Percentiles rank a stretch among this genome's conserved stretches.
Conservation (phyloP, 192 early-diverging fungal species). For the Pilobolus umbonatus region DNA sequence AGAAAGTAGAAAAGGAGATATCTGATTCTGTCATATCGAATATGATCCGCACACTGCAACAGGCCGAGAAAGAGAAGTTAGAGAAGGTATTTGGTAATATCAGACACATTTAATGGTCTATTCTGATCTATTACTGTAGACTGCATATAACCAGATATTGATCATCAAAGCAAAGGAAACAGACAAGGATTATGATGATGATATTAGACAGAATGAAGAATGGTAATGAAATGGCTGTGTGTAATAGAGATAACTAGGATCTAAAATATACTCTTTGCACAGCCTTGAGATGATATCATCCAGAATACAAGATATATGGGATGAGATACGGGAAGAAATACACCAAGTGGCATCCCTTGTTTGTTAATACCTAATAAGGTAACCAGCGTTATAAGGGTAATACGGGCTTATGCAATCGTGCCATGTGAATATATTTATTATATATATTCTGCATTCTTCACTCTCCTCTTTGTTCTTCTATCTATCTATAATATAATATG, state of each 20-base stretch:
- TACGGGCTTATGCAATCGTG: too few relatives aligned
- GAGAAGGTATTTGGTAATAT: too few relatives aligned
- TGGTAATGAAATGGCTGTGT: neutral
- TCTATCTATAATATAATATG: too few relatives aligned
- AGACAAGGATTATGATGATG: conserved; percentile 26
- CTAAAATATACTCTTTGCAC: neutral
- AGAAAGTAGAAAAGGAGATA: conserved; percentile 22
- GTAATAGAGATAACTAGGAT: neutral
- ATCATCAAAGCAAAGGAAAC: conserved; percentile 20
- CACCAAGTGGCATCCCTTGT: neutral
- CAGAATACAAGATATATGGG: conserved; percentile 22
- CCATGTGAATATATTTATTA: too few relatives aligned
- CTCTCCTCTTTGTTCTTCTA: too few relatives aligned
- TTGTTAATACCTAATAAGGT: neutral
- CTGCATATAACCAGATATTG: conserved; percentile 23
- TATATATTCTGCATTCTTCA: too few relatives aligned
- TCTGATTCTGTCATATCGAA: conserved; percentile 11
- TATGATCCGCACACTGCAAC: conserved; percentile 26
- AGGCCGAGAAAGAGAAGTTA: conserved; percentile 31
- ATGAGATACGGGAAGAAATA: conserved; percentile 27
- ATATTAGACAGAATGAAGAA: conserved; percentile 13
- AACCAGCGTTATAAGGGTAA: too few relatives aligned
- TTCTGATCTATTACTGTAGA: too few relatives aligned
- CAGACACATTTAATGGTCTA: too few relatives aligned
- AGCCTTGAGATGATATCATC: conserved; percentile 9